These are phyloP conservation scores for Trifolium fragiferum DNA, from an alignment of 306 rosid species.

Conservation along the genomic window DNA sequence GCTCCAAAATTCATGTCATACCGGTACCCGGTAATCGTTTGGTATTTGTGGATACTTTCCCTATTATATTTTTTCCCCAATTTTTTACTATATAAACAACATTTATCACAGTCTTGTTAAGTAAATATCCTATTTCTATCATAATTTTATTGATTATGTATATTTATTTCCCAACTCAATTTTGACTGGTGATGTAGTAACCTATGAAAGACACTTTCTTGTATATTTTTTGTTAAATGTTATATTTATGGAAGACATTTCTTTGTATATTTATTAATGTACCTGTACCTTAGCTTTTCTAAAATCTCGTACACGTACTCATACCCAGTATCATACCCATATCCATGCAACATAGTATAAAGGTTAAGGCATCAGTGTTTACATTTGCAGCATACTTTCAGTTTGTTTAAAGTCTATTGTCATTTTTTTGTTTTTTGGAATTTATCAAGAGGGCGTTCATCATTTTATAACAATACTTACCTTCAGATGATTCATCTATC, in stretches of 20 bases:
- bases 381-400: conserved; percentile 45
- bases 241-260: neutral
- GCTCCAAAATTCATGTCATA: neutral
- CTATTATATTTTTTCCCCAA: neutral
- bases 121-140: neutral
- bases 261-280: neutral
- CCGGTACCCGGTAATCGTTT: neutral
- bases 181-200: neutral
- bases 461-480: conserved; percentile 48
- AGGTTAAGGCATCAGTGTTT: conserved; percentile 36
- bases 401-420: conserved; percentile 40
- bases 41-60: neutral
- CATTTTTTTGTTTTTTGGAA: conserved; percentile 31
- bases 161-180: neutral
- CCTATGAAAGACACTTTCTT: neutral
- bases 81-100: neutral
- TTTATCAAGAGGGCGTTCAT: conserved; percentile 39
- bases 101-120: neutral
- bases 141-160: neutral
- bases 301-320: neutral
- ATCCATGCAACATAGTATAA: neutral
- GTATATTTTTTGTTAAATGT: neutral
- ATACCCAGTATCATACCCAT: neutral
- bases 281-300: neutral
- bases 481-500: conserved; percentile 44